Conservation (phyloP, 768 basidiomycete species). For the Clavaria fumosa region DNA sequence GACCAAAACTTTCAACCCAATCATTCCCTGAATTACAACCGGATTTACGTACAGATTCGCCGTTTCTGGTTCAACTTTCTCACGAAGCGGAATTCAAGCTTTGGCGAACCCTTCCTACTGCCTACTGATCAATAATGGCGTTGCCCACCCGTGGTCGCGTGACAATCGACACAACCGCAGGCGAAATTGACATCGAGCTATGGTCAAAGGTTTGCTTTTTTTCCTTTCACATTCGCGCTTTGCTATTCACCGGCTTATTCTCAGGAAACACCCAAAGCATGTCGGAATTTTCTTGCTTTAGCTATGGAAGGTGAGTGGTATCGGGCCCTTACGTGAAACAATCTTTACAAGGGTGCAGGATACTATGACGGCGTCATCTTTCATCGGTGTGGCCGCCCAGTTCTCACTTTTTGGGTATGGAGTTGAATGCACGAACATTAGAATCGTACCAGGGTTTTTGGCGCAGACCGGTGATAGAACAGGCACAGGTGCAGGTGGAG, state of each 20-base stretch:
- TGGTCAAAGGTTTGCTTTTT: constrained; percentile 66
- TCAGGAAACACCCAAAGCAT: constrained; percentile 88
- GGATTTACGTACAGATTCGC: too few relatives aligned
- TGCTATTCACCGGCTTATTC: neutral
- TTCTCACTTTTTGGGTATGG: neutral
- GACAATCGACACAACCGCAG: constrained; percentile 76
- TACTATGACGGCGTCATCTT: constrained; percentile 96
- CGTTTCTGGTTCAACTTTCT: too few relatives aligned
- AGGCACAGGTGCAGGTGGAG: constrained; percentile 82
- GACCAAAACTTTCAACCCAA: too few relatives aligned
- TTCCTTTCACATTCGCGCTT: neutral
- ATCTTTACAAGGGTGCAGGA: too few relatives aligned
- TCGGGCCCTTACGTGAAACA: too few relatives aligned
- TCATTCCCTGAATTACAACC: too few relatives aligned
- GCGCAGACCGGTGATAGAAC: constrained; percentile 93
- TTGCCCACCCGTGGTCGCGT: constrained; percentile 78
- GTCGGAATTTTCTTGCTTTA: constrained; percentile 78
- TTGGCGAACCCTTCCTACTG: too few relatives aligned
- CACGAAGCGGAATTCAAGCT: too few relatives aligned
- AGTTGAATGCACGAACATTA: constrained; percentile 13
- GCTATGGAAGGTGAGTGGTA: constrained; percentile 70
- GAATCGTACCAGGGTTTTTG: constrained; percentile 82
- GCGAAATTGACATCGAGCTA: constrained; percentile 78
- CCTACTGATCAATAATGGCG: constrained; percentile 50
- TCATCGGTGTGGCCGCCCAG: constrained; percentile 43